Evolutionary conservation across 164 flowering plant genomes (phyloP).

Genomic region (Vitis rotundifolia): DNA sequence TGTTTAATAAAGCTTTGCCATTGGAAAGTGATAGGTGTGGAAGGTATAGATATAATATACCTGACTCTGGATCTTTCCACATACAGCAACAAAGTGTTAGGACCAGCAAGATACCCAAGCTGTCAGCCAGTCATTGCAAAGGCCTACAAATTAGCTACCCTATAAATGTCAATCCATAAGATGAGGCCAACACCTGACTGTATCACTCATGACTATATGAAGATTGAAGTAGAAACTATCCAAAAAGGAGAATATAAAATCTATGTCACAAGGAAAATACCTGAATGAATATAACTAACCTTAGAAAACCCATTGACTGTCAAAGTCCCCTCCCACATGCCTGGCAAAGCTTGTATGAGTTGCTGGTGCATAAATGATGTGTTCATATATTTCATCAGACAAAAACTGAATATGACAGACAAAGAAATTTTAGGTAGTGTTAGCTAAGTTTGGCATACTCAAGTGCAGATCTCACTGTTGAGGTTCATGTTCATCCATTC

Average conservation of each 20-base stretch:
- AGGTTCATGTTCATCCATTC: slow-evolving; percentile 2
- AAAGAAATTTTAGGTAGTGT: not conserved
- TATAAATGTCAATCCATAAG: slow-evolving; percentile 3
- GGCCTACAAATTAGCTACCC: slow-evolving; percentile 43
- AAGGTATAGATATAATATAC: slow-evolving; percentile 29
- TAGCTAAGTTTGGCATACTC: not conserved
- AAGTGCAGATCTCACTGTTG: not conserved
- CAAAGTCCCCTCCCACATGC: slow-evolving; percentile 94
- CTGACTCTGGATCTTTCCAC: slow-evolving; percentile 93
- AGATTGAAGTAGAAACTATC: too few species aligned
- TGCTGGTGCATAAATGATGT: slow-evolving; percentile 90
- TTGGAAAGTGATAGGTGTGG: not conserved
- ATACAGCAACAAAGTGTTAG: slow-evolving; percentile 90
- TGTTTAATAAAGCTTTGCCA: not conserved
- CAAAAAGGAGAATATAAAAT: not conserved
- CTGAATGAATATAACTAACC: slow-evolving; percentile 34
- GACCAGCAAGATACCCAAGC: slow-evolving; percentile 96
- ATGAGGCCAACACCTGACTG: not conserved
- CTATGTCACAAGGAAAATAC: not conserved
- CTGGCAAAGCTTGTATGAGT: slow-evolving; percentile 90
- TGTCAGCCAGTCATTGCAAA: slow-evolving; percentile 99
- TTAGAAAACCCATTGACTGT: slow-evolving; percentile 96
- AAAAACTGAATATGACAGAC: slow-evolving; percentile 54
- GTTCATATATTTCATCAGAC: slow-evolving; percentile 96
- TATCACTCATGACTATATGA: not conserved